Conservation (phyloP, 2,329 filamentous ascomycete genomes). For the Neonectria neomacrospora region DNA sequence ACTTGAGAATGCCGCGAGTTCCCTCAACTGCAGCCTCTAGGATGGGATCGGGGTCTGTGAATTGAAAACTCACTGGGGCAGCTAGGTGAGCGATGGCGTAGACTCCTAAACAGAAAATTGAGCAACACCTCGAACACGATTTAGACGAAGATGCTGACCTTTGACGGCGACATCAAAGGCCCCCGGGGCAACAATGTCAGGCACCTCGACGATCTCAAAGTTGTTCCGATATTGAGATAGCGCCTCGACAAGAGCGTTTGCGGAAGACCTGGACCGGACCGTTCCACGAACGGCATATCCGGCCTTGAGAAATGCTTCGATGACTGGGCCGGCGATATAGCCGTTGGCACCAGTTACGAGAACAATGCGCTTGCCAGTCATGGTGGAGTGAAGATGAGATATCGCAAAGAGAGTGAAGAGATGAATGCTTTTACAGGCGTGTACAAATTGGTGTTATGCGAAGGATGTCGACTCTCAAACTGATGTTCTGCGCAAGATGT, state of each 20-base stretch:
- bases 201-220: constrained; percentile 45
- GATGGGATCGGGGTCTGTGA: constrained; percentile 37
- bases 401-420: background rate
- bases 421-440: background rate
- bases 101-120: constrained; percentile 27
- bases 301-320: constrained; percentile 49
- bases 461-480: background rate
- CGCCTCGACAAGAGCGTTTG: constrained; percentile 30
- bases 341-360: constrained; percentile 54
- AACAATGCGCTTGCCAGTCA: constrained; percentile 42
- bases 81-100: constrained; percentile 41
- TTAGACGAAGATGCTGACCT: constrained; percentile 29
- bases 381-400: constrained; percentile 14
- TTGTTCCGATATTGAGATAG: constrained; percentile 37
- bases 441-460: background rate
- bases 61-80: constrained; percentile 33
- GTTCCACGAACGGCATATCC: constrained; percentile 54
- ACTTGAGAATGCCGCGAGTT: constrained; percentile 34
- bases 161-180: constrained; percentile 52
- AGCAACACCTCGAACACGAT: background rate
- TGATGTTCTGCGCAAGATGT: background rate
- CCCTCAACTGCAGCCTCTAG: constrained; percentile 36
- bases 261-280: constrained; percentile 47
- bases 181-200: constrained; percentile 48
- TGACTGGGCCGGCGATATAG: constrained; percentile 52